These are phyloP conservation scores for Colletotrichum filicis DNA, from an alignment of 2,329 filamentous ascomycete genomes.

Conservation along the genomic window DNA sequence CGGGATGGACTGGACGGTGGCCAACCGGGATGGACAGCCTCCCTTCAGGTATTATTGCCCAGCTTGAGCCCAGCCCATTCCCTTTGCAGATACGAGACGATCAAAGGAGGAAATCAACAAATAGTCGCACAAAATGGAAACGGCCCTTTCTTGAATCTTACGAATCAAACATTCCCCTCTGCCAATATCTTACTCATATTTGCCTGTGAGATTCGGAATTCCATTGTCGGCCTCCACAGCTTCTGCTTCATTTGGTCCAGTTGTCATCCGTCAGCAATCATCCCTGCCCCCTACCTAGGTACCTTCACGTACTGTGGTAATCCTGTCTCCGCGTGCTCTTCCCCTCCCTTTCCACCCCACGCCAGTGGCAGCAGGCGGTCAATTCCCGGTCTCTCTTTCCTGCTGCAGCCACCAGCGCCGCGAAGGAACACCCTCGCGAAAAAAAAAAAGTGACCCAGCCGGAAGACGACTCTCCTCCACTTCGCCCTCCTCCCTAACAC, in stretches of 20 bases:
- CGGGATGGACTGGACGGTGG: not conserved
- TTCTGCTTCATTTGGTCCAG: not conserved
- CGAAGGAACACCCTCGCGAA: not conserved
- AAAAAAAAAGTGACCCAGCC: conserved; percentile 18
- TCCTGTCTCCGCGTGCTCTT: not conserved
- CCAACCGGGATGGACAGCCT: not conserved
- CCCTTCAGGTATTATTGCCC: conserved; percentile 15
- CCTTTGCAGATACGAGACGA: conserved; percentile 21
- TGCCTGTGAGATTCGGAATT: not conserved
- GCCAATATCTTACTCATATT: not conserved
- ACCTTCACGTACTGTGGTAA: not conserved
- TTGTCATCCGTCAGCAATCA: not conserved
- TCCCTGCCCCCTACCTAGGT: not conserved
- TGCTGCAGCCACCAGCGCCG: not conserved
- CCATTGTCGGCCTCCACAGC: not conserved
- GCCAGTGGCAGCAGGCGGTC: conserved; percentile 28
- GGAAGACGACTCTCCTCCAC: conserved; percentile 29
- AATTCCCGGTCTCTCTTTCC: conserved; percentile 1
- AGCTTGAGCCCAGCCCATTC: conserved; percentile 7
- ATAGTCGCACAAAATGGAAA: conserved; percentile 25
- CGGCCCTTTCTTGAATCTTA: not conserved
- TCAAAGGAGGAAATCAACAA: not conserved
- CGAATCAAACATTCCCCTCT: not conserved
- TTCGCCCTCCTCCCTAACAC: conserved; percentile 18
- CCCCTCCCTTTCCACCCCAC: not conserved